phyloP scores from a whole-genome alignment of 2,329 filamentous ascomycete genomes.

The Fusarium robinianum region DNA sequence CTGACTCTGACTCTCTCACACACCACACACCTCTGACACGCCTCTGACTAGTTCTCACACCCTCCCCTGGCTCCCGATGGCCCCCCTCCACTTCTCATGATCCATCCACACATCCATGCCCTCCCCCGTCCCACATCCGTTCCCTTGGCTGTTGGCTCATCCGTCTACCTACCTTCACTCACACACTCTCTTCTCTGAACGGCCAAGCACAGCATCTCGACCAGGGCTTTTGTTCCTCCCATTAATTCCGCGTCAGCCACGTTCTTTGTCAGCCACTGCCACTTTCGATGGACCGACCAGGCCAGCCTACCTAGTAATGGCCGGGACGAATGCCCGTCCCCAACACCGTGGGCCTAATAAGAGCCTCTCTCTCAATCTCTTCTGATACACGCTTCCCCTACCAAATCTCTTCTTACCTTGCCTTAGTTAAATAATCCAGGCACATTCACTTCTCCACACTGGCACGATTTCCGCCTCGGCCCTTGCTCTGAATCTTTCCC shows the following conservation, averaged over 20 bases:
- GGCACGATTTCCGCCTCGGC: conserved; percentile 29
- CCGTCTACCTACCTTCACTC: conserved; percentile 20
- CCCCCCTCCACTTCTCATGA: conserved; percentile 33
- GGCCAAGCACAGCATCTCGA: neutral
- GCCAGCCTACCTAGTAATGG: conserved; percentile 12
- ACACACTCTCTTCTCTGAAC: conserved; percentile 22
- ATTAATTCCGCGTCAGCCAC: conserved; percentile 27
- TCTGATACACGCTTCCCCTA: conserved; percentile 48
- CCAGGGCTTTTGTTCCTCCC: conserved; percentile 13
- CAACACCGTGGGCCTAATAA: conserved; percentile 21
- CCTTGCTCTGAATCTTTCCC: conserved; percentile 28
- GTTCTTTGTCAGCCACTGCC: conserved; percentile 21
- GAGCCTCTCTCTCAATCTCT: conserved; percentile 44
- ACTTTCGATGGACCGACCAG: conserved; percentile 13
- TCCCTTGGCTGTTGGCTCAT: conserved; percentile 34
- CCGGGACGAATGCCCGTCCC: conserved; percentile 13
- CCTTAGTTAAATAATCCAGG: conserved; percentile 50
- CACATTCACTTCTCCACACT: conserved; percentile 49
- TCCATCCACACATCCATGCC: conserved; percentile 28
- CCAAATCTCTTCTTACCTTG: conserved; percentile 16
- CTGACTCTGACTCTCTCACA: conserved; percentile 7
- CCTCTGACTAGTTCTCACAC: conserved; percentile 21
- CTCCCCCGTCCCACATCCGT: conserved; percentile 29
- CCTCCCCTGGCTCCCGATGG: conserved; percentile 30
- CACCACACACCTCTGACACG: conserved; percentile 8